Percentiles rank a stretch among this genome's conserved stretches.
Evolutionary conservation across 495 filamentous ascomycete species (phyloP).

Genomic region (Penicillium arizonense): DNA sequence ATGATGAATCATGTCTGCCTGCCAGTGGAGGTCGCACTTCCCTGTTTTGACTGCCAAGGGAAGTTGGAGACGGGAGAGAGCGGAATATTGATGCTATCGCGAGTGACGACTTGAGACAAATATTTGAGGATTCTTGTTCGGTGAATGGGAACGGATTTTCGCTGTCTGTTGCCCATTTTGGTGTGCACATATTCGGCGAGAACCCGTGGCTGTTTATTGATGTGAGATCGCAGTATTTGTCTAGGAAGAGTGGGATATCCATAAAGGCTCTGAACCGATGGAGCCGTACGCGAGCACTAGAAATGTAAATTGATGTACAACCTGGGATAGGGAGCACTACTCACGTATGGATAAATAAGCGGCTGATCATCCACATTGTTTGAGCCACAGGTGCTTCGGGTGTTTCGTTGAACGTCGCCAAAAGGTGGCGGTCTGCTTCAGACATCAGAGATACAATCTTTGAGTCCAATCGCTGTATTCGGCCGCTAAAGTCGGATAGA

Average conservation of each 20-base stretch:
- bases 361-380: constrained; percentile 21
- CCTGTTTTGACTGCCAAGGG: neutral
- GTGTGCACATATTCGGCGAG: neutral
- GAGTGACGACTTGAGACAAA: constrained; percentile 45
- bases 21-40: too few relatives aligned
- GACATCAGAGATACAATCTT: constrained; percentile 9
- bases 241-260: constrained; percentile 48
- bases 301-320: neutral
- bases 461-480: constrained; percentile 14
- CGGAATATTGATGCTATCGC: constrained; percentile 42
- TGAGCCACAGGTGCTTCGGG: constrained; percentile 13
- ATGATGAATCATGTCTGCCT: neutral
- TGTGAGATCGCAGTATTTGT: constrained; percentile 49
- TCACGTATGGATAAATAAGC: constrained; percentile 21
- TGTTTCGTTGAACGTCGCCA: constrained; percentile 8
- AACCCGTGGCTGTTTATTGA: constrained; percentile 28
- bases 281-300: constrained; percentile 47
- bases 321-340: neutral
- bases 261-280: constrained; percentile 52
- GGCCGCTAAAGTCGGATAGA: constrained; percentile 2
- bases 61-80: constrained; percentile 37
- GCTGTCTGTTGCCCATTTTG: constrained; percentile 11
- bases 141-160: constrained; percentile 39
- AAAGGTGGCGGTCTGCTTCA: constrained; percentile 15
- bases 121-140: constrained; percentile 43